Evolutionary conservation across 768 basidiomycete genomes (phyloP).

Genomic region (Lactifluus subvellereus): DNA sequence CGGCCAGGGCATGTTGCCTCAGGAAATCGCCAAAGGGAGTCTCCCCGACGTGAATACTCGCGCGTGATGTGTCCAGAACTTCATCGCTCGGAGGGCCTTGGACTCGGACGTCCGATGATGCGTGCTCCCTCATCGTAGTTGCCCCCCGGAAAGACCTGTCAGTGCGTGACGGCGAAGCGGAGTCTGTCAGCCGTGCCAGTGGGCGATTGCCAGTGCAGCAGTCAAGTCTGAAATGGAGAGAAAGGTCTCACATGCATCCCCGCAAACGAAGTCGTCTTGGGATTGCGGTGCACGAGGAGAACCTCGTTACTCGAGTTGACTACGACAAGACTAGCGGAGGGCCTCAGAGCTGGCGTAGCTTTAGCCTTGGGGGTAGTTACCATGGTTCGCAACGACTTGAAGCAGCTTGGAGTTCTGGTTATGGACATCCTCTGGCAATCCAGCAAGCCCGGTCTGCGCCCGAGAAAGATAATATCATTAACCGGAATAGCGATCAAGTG

Average conservation of each 20-base stretch:
- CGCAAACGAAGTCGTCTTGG: slow-evolving; percentile 54
- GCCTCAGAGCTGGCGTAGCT: slow-evolving; percentile 39
- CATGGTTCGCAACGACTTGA: slow-evolving; percentile 4
- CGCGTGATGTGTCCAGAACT: slow-evolving; percentile 48
- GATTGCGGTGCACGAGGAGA: slow-evolving; percentile 65
- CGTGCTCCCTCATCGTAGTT: slow-evolving; percentile 57
- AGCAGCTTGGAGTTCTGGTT: background rate
- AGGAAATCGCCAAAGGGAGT: slow-evolving; percentile 51
- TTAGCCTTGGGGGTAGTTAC: slow-evolving; percentile 6
- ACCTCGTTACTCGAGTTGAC: slow-evolving; percentile 63
- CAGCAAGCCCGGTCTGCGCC: background rate
- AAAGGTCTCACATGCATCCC: slow-evolving; percentile 53
- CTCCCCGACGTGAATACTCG: slow-evolving; percentile 48
- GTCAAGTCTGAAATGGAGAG: background rate
- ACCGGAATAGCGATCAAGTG: no score
- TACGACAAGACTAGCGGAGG: slow-evolving; percentile 62
- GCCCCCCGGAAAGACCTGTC: slow-evolving; percentile 72
- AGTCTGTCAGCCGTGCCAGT: background rate
- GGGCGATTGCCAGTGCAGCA: background rate
- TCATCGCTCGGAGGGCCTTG: slow-evolving; percentile 31
- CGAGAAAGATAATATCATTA: no score
- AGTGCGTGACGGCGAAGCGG: background rate
- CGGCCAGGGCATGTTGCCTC: slow-evolving; percentile 36
- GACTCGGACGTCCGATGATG: slow-evolving; percentile 32
- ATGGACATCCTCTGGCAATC: background rate